Base-by-base conservation (phyloP, 352 stramenopile genomes). In the Phytopythium mirpurense region DNA sequence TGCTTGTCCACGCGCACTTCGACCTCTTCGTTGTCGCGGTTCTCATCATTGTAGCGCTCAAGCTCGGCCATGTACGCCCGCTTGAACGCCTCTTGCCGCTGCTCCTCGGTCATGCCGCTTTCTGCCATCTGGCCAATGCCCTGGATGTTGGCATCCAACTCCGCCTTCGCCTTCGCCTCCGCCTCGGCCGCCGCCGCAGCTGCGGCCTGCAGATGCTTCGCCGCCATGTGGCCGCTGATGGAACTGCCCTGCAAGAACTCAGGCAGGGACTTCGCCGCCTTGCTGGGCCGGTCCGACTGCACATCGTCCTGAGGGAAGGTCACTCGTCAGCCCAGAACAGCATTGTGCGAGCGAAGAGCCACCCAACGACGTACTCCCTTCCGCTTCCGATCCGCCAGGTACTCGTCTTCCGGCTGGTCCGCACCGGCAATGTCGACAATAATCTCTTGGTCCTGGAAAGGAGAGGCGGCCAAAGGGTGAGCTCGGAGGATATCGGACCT, bases 11-110 rank as follows among this genome's bases (percentile, higher is more conserved):
- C 79, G 51, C 88, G 62, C 4, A 90, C 73, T 55, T 93, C 77
- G 24, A 95, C 84, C 50, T 88, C 74, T 44, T 90, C 78, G 27
- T 68, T 63, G 46, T 87, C 84, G 12, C 82, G 60, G 56, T 90
- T 89, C 56, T 93, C 83, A 51, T 86, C 82, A 49, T 94, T 94
- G 67, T 94, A 94, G 11, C 84, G 76, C 56, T 92, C 82, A 15
- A 94, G 54, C 40, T 94, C 84, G 4, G 77, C 78, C 59, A 92
- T 83, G 56, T 94, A 94, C 10, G 80, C 84, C 43, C 70, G 75
- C 41, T 88, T 79, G 54, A 93, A 94, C 29, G 78, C 80, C 59
- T 94, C 84, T 51, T 94, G 80, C 5, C 80, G 65, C 54, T 91
- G 68, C 50, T 93, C 80, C 55, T 94, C 82, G 0, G 73, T 92